These are phyloP conservation scores for Pseudognaphalium luteoalbum DNA, from an alignment of 129 eudicot genomes.

Conservation along the genomic window DNA sequence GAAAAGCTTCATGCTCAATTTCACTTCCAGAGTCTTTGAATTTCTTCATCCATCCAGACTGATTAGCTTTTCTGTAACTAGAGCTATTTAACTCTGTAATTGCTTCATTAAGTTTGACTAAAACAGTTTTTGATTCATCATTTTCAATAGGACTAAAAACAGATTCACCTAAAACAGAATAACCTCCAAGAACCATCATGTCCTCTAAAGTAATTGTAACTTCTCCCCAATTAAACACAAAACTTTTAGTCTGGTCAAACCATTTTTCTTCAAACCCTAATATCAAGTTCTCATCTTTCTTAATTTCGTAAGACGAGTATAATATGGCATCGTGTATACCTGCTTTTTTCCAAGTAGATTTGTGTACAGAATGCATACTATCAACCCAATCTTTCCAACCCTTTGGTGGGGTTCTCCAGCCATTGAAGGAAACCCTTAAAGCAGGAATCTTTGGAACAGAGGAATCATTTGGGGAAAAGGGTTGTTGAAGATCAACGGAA, in stretches of 20 bases:
- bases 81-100: too few relatives aligned
- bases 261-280: constrained; percentile 43
- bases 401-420: constrained; percentile 25
- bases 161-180: not conserved
- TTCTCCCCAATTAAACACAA: constrained; percentile 53
- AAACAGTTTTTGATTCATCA: too few relatives aligned
- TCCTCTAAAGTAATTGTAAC: constrained; percentile 51
- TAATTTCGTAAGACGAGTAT: constrained; percentile 29
- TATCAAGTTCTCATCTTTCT: constrained; percentile 10
- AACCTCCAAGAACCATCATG: constrained; percentile 17
- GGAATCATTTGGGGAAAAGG: not conserved
- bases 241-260: constrained; percentile 44
- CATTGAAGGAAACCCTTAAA: constrained; percentile 28
- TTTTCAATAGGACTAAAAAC: not conserved
- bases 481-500: not conserved
- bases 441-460: not conserved
- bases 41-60: too few relatives aligned
- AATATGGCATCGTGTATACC: constrained; percentile 36
- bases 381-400: constrained; percentile 44
- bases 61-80: too few relatives aligned
- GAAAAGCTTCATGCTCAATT: too few relatives aligned
- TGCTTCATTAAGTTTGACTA: too few relatives aligned
- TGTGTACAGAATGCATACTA: constrained; percentile 27
- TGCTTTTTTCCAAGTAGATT: constrained; percentile 38
- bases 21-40: too few relatives aligned